These are phyloP conservation scores for Acanthamoeba lenticulata DNA, from an alignment of 208 protist species.

Conservation along the genomic window DNA sequence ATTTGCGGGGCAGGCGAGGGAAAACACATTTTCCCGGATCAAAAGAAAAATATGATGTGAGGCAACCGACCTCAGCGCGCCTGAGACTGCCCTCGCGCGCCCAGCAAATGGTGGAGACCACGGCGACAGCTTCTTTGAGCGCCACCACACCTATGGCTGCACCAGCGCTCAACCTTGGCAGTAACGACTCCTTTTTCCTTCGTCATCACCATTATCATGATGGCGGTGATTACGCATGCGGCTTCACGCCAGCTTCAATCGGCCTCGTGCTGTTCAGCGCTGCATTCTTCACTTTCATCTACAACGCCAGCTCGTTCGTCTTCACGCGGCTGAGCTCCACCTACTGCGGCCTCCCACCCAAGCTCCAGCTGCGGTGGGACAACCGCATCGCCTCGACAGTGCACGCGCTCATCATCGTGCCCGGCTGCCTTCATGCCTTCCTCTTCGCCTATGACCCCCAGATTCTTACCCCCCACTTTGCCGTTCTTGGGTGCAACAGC, in stretches of 20 bases:
- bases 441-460: neutral
- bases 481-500: neutral
- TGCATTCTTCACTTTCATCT: neutral
- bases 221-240: neutral
- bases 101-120: no score
- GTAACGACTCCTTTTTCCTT: no score
- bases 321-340: neutral
- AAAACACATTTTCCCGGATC: no score
- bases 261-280: neutral
- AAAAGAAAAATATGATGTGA: no score
- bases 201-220: neutral
- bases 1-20: no score
- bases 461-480: neutral
- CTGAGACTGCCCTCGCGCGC: no score
- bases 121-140: no score
- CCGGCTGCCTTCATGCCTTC: neutral
- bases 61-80: no score
- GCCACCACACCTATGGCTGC: no score
- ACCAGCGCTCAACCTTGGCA: no score
- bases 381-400: neutral
- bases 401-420: constrained; percentile 18
- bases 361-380: constrained; percentile 40
- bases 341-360: neutral
- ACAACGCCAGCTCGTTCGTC: constrained; percentile 7
- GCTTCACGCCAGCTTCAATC: neutral